Evolutionary conservation across 2,329 filamentous ascomycete genomes (phyloP).

Genomic region (Phoma sp.): DNA sequence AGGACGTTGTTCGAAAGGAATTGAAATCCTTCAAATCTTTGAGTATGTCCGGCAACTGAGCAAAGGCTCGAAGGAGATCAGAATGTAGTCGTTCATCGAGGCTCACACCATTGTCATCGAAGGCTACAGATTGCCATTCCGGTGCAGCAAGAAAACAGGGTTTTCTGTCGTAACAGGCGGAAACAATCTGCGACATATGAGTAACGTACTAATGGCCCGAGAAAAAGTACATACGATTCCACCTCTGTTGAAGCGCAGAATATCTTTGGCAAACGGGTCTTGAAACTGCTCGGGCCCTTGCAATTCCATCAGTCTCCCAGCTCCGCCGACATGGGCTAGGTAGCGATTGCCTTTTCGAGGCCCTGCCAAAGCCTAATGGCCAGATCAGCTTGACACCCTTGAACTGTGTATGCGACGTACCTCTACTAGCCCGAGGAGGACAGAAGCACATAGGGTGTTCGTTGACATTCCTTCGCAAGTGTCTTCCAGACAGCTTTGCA

Average conservation of each 20-base stretch:
- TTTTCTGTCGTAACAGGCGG: conserved; percentile 38
- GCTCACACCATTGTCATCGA: conserved; percentile 37
- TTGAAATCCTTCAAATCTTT: conserved; percentile 33
- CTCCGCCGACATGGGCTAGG: conserved; percentile 42
- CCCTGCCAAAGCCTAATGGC: conserved; percentile 36
- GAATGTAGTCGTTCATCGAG: conserved; percentile 37
- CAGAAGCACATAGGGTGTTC: conserved; percentile 43
- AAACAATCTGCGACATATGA: conserved; percentile 35
- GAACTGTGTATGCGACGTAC: conserved; percentile 16
- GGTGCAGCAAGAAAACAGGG: conserved; percentile 39
- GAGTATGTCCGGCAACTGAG: conserved; percentile 35
- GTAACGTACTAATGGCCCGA: neutral
- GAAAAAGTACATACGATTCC: conserved; percentile 32
- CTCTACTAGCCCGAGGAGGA: conserved; percentile 42
- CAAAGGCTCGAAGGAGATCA: conserved; percentile 36
- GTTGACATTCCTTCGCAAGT: conserved; percentile 37
- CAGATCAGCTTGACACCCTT: neutral
- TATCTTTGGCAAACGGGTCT: conserved; percentile 40
- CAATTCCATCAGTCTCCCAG: conserved; percentile 41
- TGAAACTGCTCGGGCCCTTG: conserved; percentile 36
- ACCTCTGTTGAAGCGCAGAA: conserved; percentile 39
- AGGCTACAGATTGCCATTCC: conserved; percentile 42
- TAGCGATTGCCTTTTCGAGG: conserved; percentile 40
- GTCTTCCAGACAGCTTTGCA: conserved; percentile 38
- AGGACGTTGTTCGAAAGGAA: conserved; percentile 2